Evolutionary conservation across 169 alveolate genomes (phyloP), one percentile per base, ranked within the genome.

Genomic region (Blepharisma undulans): DNA sequence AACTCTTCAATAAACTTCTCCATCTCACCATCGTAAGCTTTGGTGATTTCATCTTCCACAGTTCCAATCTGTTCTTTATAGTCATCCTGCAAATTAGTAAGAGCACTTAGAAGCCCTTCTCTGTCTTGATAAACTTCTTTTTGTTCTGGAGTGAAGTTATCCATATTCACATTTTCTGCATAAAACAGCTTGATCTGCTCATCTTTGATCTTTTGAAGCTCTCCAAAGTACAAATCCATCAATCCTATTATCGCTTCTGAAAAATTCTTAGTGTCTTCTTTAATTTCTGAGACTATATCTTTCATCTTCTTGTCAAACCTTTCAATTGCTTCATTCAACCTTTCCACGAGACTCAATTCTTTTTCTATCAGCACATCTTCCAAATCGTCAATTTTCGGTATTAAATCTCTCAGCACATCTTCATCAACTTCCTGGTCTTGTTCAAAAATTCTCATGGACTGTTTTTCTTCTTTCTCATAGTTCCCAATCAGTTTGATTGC

Each of bases 321-420:
- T 18, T 87, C 66, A 22, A 92, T 92, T 14, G 94, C 91, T 19
- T 33, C 80, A 32, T 82, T 32, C 6, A 92, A 85, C 34, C 89
- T 90, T 25, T 93, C 97, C 60, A 87, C 92, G 1, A 94, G 85
- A 59, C 90, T 87, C 93, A 93, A 79, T 84, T 94, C 97, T 59
- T 88, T 91, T 2, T 81, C 92, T 87, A 93, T 89, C 48, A 94
- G 91, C 10, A 72, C 61, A 32, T 93, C 94, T 91, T 95, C 96
- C 27, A 95, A 86, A 12, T 79, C 91, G n/a, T 93, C 94, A 72
- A 93, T 88, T 21, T 33, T 66, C 14, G 36, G 81, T 19, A 60
- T 21, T 36, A 93, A 32, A 33, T 90, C 94, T 59, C 87, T 90
- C 78, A 93, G 33, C 22, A 72, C 91, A 4, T 59, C 93, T 48